Conservation (phyloP, 1,284 basidiomycete species). For the Grifola frondosa region DNA sequence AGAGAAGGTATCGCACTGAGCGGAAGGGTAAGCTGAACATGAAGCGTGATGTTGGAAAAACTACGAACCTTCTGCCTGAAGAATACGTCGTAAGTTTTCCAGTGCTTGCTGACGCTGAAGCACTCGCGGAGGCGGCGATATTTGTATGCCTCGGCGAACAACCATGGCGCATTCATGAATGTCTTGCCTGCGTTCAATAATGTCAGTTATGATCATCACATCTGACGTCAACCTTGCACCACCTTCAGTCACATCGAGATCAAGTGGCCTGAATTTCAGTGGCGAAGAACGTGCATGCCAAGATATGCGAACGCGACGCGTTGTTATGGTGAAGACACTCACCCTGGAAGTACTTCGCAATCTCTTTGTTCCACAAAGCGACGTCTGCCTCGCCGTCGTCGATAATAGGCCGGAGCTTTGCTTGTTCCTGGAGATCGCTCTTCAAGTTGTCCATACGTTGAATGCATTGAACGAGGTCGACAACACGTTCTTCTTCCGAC, state of each 20-base stretch:
- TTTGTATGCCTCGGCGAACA: constrained; percentile 98
- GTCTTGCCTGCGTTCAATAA: constrained; percentile 65
- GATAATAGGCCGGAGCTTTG: constrained; percentile 80
- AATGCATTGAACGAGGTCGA: constrained; percentile 87
- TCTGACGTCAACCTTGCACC: background rate
- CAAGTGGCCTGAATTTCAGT: no score
- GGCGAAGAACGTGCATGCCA: background rate
- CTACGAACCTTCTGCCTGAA: constrained; percentile 79
- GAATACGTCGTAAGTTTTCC: constrained; percentile 89
- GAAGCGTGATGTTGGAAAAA: background rate
- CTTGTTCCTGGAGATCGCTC: constrained; percentile 77
- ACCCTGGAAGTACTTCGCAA: constrained; percentile 92
- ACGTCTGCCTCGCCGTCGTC: constrained; percentile 96
- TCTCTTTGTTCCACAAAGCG: constrained; percentile 96
- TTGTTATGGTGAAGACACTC: constrained; percentile 11
- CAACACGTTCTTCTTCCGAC: constrained; percentile 80
- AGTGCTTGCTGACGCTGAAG: constrained; percentile 91
- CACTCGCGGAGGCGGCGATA: constrained; percentile 95
- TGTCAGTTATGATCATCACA: background rate
- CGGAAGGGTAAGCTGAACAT: constrained; percentile 5
- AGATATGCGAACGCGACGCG: constrained; percentile 4
- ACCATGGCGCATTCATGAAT: constrained; percentile 96
- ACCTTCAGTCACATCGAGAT: background rate
- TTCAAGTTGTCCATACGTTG: constrained; percentile 85
- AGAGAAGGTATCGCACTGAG: constrained; percentile 91